Evolutionary conservation across 306 rosid species (phyloP), one percentile per base, ranked within the genome.

Genomic region (Quercus mongolica): DNA sequence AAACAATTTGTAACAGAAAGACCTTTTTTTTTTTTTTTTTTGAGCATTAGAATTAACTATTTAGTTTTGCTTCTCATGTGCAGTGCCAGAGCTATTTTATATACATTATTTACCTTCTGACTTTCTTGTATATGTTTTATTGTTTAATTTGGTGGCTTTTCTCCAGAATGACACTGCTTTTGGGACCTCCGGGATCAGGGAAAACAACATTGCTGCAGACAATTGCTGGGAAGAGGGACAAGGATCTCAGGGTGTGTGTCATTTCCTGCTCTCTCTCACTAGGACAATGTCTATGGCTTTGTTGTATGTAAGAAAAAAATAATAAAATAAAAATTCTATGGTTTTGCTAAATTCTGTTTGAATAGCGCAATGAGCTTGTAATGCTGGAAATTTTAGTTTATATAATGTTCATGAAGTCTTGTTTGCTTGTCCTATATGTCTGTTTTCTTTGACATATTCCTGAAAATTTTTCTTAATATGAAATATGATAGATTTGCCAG

Each of bases 161-260:
- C 5, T 78, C 15, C 80, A 88, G 92, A 81, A 78, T 86, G 80
- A 79, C 92, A 31, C 77, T 88, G 65, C 92, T 88, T 65, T 67
- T 88, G 81, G 89, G 92, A 54, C 92, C 92, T 68, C 90, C 88
- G 2, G 83, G 88, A 79, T 77, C 92, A 55, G 92, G 92, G 33
- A 88, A 88, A 88, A 84, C 92, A 26, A 84, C 90, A 54, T 13
- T 88, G 54, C 76, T 88, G 73, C 55, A 81, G 71, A 88, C 89
- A 75, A 88, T 88, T 79, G 88, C 90, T n/a, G 82, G 78, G 44
- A 88, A 86, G 56, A 72, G 75, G 31, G 85, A 84, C 72, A 84
- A 63, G 70, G 89, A 86, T 78, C 83, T 88, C 77, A 86, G 84
- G 88, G 92, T 86, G 78, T 35, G 41, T 51, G 74, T 59, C 64